Conservation (phyloP, 2,329 filamentous ascomycete genomes). For the Cladosporium sp. region DNA sequence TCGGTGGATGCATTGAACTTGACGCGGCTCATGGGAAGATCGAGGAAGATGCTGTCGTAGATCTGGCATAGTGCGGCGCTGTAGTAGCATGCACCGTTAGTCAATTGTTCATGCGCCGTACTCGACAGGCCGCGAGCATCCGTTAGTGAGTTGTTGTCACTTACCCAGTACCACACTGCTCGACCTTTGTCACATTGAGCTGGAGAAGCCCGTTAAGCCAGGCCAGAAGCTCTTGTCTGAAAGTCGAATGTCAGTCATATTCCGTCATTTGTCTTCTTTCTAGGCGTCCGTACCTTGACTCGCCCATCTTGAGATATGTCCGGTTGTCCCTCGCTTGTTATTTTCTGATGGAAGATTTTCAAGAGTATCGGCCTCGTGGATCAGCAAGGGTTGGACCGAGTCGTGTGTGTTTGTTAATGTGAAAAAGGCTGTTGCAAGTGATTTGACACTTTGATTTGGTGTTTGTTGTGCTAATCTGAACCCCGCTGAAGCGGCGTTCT, state of each 20-base stretch:
- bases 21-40: slow-evolving; percentile 91
- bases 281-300: slow-evolving; percentile 25
- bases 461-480: slow-evolving; percentile 1
- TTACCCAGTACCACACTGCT: slow-evolving; percentile 98
- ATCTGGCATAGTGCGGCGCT: slow-evolving; percentile 96
- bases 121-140: not conserved
- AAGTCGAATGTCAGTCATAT: slow-evolving; percentile 18
- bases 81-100: slow-evolving; percentile 23
- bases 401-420: slow-evolving; percentile 20
- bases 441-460: slow-evolving; percentile 2
- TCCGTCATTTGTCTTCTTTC: not conserved
- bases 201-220: slow-evolving; percentile 98
- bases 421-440: slow-evolving; percentile 27
- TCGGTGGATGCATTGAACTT: slow-evolving; percentile 98
- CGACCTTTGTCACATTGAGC: slow-evolving; percentile 96
- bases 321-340: not conserved
- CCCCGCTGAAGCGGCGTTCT: slow-evolving; percentile 7
- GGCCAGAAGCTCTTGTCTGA: slow-evolving; percentile 89
- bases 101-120: not conserved
- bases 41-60: slow-evolving; percentile 96
- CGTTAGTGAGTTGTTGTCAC: slow-evolving; percentile 31
- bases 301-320: slow-evolving; percentile 27
- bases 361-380: not conserved
- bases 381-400: not conserved
- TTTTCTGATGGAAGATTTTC: not conserved